Base-by-base conservation (phyloP, 2,329 filamentous ascomycete species). In the Sclerotinia minor region DNA sequence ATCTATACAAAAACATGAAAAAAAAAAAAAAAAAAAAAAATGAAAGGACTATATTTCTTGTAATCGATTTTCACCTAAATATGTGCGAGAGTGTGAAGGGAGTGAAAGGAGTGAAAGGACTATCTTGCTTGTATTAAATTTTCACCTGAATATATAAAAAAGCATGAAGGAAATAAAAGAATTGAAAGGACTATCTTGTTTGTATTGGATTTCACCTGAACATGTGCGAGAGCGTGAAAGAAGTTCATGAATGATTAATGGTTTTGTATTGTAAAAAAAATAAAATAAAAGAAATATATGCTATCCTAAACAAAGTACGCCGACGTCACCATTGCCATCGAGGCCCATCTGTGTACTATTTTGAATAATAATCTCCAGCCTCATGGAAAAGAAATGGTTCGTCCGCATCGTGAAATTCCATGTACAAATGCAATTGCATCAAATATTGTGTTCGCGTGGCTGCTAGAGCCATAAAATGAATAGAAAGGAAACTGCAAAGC, bases 361-460 rank as follows among this genome's bases (percentile, higher is more conserved):
- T 17, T 54, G 61, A 64, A 64, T 24, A 44, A 32, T 26, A 41
- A 41, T 26, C 61, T 38, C 49, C 11, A 44, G 24, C 32, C 32
- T 21, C 21, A 9, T 21, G 32, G 24, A 21, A 53, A n/a, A 41
- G 49, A 41, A 64, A 64, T 50, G 13, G 13, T 64, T 64, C 60
- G 35, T 64, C 24, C 32, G 47, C 49, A 29, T 64, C 61, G 24
- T 64, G 17, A 54, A 53, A 32, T 44, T 29, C 47, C 61, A 64
- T 64, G 8, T 64, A 64, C 61, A 64, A 64, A 54, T 64, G 24
- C 54, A 54, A 54, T 21, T 54, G 61, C 61, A 41, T 64, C 35
- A 63, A 52, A 54, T 53, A 41, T 54, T 64, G 61, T 64, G 61
- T 54, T 54, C 61, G 17, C 41, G 13, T 50, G 61, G 32, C 32